Evolutionary conservation across 768 basidiomycete genomes (phyloP).

Genomic region (Amanita subjunquillea): DNA sequence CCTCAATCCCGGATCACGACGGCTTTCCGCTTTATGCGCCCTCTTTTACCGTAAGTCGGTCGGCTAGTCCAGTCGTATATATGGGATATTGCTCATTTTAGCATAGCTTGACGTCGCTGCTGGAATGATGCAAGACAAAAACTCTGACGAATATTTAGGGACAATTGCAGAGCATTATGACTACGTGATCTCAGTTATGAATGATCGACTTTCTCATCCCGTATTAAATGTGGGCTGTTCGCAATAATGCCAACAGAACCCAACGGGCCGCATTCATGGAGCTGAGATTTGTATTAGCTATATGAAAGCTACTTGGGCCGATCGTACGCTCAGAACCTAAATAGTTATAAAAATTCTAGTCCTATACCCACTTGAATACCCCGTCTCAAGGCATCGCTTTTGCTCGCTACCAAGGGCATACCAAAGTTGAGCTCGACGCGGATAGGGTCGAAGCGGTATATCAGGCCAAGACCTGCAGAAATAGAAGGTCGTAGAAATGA

Average conservation of each 20-base stretch:
- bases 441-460: slow-evolving; percentile 76
- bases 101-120: slow-evolving; percentile 53
- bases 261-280: too few species aligned
- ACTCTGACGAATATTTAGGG: slow-evolving; percentile 46
- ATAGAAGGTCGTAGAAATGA: slow-evolving; percentile 52
- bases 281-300: too few species aligned
- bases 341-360: slow-evolving; percentile 54
- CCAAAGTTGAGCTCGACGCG: slow-evolving; percentile 87
- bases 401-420: slow-evolving; percentile 63
- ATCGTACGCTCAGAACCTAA: too few species aligned
- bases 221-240: too few species aligned
- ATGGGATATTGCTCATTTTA: not conserved
- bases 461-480: slow-evolving; percentile 72
- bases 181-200: slow-evolving; percentile 19
- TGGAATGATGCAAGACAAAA: slow-evolving; percentile 69
- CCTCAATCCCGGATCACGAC: slow-evolving; percentile 66
- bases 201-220: slow-evolving; percentile 21
- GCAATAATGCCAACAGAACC: too few species aligned
- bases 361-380: slow-evolving; percentile 81
- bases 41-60: slow-evolving; percentile 46
- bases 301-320: too few species aligned
- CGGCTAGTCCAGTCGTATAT: too few species aligned
- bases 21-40: slow-evolving; percentile 69
- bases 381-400: slow-evolving; percentile 53
- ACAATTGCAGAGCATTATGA: slow-evolving; percentile 32